These are phyloP conservation scores for Trichoderma simmonsii DNA, from an alignment of 2,329 filamentous ascomycete species.

Conservation along the genomic window DNA sequence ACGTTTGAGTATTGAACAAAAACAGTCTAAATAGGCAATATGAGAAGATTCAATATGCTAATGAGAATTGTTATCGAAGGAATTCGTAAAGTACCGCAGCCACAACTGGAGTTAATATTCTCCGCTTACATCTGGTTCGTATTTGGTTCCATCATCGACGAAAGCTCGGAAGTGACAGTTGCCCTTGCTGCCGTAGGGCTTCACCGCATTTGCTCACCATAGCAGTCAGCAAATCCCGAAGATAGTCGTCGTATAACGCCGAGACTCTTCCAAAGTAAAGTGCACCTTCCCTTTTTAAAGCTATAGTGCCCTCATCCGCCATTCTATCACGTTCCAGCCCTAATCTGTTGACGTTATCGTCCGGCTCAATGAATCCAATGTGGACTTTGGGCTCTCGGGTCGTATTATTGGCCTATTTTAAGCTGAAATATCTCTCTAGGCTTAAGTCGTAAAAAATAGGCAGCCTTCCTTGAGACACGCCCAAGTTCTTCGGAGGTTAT, in stretches of 20 bases:
- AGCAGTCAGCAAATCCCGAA: neutral
- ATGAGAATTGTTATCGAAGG: neutral
- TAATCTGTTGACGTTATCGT: neutral
- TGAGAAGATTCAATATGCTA: neutral
- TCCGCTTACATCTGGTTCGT: neutral
- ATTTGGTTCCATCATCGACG: neutral
- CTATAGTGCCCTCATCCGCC: neutral
- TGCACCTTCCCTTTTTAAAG: neutral
- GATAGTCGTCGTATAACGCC: neutral
- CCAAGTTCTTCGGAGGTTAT: neutral
- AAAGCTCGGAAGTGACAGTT: neutral
- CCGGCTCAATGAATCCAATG: neutral
- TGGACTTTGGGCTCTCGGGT: neutral
- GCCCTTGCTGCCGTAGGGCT: neutral
- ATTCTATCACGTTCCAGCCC: neutral
- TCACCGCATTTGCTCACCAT: neutral
- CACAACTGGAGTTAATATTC: neutral
- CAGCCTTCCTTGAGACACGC: too few species aligned
- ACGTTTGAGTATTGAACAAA: neutral
- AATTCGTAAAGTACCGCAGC: neutral
- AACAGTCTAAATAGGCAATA: neutral
- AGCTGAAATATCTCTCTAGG: too few species aligned
- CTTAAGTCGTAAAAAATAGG: too few species aligned
- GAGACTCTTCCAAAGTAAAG: fast-evolving
- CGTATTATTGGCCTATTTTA: too few species aligned